Evolutionary conservation across 805 yeast species (phyloP), one percentile per base, ranked within the genome.

Genomic region (Yarrowia sp.): DNA sequence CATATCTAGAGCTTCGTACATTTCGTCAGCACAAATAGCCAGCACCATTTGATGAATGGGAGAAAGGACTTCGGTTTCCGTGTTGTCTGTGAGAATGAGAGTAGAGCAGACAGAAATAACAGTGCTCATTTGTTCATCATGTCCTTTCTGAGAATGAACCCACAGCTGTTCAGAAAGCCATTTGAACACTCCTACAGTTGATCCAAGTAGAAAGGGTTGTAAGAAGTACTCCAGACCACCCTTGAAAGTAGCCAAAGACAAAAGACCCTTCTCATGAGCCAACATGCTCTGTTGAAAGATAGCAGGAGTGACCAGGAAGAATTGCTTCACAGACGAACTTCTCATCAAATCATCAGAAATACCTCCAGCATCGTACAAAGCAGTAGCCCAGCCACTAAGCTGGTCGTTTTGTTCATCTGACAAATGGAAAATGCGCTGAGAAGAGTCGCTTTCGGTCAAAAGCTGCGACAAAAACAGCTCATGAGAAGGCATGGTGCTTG

Each of bases 191-290:
- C 84, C 83, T 6, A 83, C 76, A 38, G 86, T 71, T 11, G 87
- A 82, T 8, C 83, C 78, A 1, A 89, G 78, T 68, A 93, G 78
- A 68, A 90, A 89, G 2, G 90, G 88, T 71, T 92, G 97, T 50
- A 89, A 79, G 69, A 93, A 88, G 71, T 92, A 91, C 71, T 92
- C 98, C 39, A 93, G 78, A 0, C 97, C 98, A 65, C 89, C 89
- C 55, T 80, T 81, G 44, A 91, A 78, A 4, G 85, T 81, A 4
- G 86, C 86, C 9, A 81, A 73, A 68, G 85, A 87, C 3, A 90
- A 79, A 13, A 84, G 75, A 1, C 83, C 84, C 28, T 80, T 74
- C 22, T 82, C 81, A 58, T 84, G 79, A 0, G 96, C 89, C 14
- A 80, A 73, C 11, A 90, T 78, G 0, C 90, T 87, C 72, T 90